A percentile compares a stretch with the other conserved stretches of the same genome.
Evolutionary conservation across 2,329 filamentous ascomycete genomes (phyloP).

Genomic region (Talaromyces verruculosus): DNA sequence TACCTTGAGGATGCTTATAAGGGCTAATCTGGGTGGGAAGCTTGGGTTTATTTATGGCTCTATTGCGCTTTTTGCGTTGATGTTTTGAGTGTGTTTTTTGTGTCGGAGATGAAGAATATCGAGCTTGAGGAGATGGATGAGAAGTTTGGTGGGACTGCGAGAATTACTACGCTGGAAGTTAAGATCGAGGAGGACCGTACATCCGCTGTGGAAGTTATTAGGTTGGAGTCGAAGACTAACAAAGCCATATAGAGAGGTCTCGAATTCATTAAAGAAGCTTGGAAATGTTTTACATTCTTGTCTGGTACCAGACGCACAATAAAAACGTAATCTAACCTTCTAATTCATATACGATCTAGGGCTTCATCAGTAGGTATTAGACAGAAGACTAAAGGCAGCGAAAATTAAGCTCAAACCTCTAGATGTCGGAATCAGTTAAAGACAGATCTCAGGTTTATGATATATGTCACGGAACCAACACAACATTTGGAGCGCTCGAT

Average conservation of each 20-base stretch:
- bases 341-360: not conserved
- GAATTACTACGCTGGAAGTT: not conserved
- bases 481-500: not conserved
- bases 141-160: constrained; percentile 14
- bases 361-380: not conserved
- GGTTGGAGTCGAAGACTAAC: not conserved
- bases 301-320: not conserved
- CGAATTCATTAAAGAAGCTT: not conserved
- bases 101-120: constrained; percentile 25
- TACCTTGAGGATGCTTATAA: constrained; percentile 41
- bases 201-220: not conserved
- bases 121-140: constrained; percentile 29
- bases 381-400: not conserved
- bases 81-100: constrained; percentile 29
- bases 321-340: no score
- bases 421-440: not conserved
- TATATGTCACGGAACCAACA: not conserved
- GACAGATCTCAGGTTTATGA: not conserved
- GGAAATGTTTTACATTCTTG: not conserved
- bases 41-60: constrained; percentile 45
- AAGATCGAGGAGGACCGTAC: not conserved
- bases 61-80: constrained; percentile 25
- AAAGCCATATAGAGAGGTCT: not conserved
- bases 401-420: not conserved
- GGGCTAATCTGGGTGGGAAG: constrained; percentile 36